Conservation (phyloP, 2,329 filamentous ascomycete species). For the Arthrinium puccinioides region DNA sequence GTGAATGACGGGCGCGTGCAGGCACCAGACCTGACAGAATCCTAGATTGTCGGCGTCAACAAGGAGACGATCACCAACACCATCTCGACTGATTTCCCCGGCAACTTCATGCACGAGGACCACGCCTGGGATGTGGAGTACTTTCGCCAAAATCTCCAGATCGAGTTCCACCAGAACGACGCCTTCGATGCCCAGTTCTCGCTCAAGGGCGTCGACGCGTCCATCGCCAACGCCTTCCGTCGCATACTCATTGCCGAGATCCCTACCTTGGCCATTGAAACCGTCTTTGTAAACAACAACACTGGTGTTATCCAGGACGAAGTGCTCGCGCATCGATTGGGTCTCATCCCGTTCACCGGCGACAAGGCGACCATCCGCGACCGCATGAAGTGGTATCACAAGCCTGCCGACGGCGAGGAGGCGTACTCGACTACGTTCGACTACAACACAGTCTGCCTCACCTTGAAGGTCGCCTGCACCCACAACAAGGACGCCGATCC, state of each 20-base stretch:
- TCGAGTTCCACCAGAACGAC: slow-evolving; percentile 81
- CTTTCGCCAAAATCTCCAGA: slow-evolving; percentile 62
- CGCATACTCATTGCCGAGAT: slow-evolving; percentile 94
- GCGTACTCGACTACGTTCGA: slow-evolving; percentile 58
- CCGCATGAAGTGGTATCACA: slow-evolving; percentile 77
- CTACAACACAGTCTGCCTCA: slow-evolving; percentile 79
- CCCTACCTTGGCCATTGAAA: slow-evolving; percentile 88
- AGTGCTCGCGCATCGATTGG: slow-evolving; percentile 83
- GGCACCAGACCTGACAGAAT: not conserved
- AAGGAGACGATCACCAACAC: slow-evolving; percentile 86
- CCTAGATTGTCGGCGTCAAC: slow-evolving; percentile 77
- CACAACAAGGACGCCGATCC: slow-evolving; percentile 66
- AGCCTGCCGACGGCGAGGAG: slow-evolving; percentile 56
- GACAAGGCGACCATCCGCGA: slow-evolving; percentile 66
- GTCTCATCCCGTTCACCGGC: slow-evolving; percentile 83
- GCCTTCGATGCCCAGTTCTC: slow-evolving; percentile 78
- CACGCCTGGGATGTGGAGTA: slow-evolving; percentile 68
- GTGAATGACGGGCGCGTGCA: no score
- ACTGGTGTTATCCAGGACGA: slow-evolving; percentile 98
- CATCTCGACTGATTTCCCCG: slow-evolving; percentile 84
- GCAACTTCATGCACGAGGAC: slow-evolving; percentile 84
- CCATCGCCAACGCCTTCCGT: slow-evolving; percentile 93
- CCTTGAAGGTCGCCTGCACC: slow-evolving; percentile 72
- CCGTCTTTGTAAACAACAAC: slow-evolving; percentile 90
- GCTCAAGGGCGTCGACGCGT: slow-evolving; percentile 83